Conservation (phyloP, 2,329 filamentous ascomycete species). For the Ceratocystiopsis sp. region DNA sequence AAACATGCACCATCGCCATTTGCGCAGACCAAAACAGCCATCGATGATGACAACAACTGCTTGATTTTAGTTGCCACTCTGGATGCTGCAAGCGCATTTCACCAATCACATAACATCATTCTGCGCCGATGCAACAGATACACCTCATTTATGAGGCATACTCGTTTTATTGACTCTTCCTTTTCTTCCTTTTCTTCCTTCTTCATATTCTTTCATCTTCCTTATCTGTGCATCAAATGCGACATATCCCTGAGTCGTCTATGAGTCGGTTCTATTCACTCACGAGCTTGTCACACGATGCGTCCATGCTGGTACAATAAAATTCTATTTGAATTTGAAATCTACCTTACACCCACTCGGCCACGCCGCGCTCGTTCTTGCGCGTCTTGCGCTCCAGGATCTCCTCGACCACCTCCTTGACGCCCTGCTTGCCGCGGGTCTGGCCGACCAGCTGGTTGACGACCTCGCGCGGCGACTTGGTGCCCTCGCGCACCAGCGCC, state of each 20-base stretch:
- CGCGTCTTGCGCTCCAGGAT: constrained; percentile 48
- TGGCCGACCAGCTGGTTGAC: constrained; percentile 42
- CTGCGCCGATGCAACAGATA: neutral
- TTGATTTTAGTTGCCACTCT: neutral
- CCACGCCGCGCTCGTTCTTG: constrained; percentile 11
- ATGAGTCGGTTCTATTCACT: too few species aligned
- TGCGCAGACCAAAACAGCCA: neutral
- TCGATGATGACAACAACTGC: neutral
- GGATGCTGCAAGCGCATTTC: neutral
- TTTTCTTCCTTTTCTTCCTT: too few species aligned
- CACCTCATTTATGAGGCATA: too few species aligned
- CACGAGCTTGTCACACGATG: too few species aligned
- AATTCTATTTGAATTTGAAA: too few species aligned
- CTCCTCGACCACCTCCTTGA: constrained; percentile 50
- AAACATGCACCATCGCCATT: neutral
- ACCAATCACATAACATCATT: constrained; percentile 13
- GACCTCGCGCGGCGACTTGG: constrained; percentile 36
- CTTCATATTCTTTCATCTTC: neutral
- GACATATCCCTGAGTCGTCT: too few species aligned
- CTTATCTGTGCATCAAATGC: too few species aligned
- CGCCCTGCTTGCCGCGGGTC: constrained; percentile 49
- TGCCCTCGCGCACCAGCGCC: constrained; percentile 22
- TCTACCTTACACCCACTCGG: constrained; percentile 13
- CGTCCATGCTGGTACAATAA: too few species aligned
- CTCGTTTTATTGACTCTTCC: too few species aligned